phyloP scores from a whole-genome alignment of 331 rosid species.

The Saraca asoca region DNA sequence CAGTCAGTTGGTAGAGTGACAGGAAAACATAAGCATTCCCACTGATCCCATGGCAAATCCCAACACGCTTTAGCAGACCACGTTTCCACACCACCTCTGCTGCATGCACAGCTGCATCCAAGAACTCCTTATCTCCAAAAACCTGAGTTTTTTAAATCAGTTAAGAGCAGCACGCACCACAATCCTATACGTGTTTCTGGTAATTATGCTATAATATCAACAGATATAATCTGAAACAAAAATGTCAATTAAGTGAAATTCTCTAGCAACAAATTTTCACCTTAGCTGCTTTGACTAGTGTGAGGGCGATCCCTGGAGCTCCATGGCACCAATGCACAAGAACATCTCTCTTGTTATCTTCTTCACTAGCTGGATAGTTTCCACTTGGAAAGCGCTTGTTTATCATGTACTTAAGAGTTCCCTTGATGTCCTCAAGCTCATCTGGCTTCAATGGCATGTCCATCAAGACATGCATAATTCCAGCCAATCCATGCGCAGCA shows the following conservation, averaged over 20 bases:
- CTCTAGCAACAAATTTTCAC: constrained; percentile 39
- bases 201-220: not conserved
- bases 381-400: constrained; percentile 55
- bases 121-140: constrained; percentile 56
- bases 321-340: constrained; percentile 95
- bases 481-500: constrained; percentile 85
- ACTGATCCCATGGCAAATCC: constrained; percentile 72
- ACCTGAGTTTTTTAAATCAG: constrained; percentile 40
- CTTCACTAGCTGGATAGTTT: constrained; percentile 69
- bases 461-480: constrained; percentile 79
- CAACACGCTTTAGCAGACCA: constrained; percentile 63
- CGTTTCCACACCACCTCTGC: constrained; percentile 65
- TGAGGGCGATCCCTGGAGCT: constrained; percentile 74
- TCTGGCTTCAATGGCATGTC: constrained; percentile 73
- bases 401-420: constrained; percentile 71
- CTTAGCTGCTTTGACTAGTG: constrained; percentile 82
- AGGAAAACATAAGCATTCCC: constrained; percentile 69
- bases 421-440: constrained; percentile 64
- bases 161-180: not conserved
- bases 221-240: constrained; percentile 10
- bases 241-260: not conserved
- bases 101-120: constrained; percentile 66
- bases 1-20: constrained; percentile 66
- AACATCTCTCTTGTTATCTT: constrained; percentile 52
- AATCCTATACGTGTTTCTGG: not conserved